Percentiles rank a stretch among this genome's conserved stretches.
Conservation (phyloP, 225 moss, liverwort and hornwort genomes). For the Asterella californica region DNA sequence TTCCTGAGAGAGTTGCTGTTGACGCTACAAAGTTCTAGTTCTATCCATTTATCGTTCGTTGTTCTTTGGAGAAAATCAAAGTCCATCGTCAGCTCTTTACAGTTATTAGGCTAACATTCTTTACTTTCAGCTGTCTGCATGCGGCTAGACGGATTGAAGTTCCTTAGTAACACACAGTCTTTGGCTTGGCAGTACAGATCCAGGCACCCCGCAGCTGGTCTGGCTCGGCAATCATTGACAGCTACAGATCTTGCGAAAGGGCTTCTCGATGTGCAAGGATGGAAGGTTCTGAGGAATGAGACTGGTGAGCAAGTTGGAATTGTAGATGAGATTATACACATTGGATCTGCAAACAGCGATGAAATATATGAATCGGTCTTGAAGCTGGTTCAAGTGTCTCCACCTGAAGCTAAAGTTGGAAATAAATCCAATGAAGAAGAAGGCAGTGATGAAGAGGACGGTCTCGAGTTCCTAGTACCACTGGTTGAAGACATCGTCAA, state of each 20-base stretch:
- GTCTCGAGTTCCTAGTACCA: slow-evolving; percentile 41
- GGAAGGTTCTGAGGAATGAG: slow-evolving; percentile 38
- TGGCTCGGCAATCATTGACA: neutral
- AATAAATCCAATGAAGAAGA: slow-evolving; percentile 8
- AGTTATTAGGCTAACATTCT: neutral
- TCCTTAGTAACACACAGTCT: neutral
- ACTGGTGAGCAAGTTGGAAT: slow-evolving; percentile 33
- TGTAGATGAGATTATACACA: slow-evolving; percentile 47
- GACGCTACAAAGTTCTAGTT: slow-evolving; percentile 52
- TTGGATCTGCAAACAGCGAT: slow-evolving; percentile 31
- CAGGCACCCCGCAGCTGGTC: neutral
- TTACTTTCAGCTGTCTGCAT: no score
- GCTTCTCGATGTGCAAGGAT: slow-evolving; percentile 39
- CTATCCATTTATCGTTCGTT: slow-evolving; percentile 56
- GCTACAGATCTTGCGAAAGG: slow-evolving; percentile 30
- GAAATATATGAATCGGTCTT: slow-evolving; percentile 42
- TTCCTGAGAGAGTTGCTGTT: slow-evolving; percentile 66
- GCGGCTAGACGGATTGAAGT: neutral
- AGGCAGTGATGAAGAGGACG: slow-evolving; percentile 28
- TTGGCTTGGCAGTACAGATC: slow-evolving; percentile 8
- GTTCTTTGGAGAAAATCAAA: slow-evolving; percentile 47
- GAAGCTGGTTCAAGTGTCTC: slow-evolving; percentile 30
- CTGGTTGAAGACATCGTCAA: slow-evolving; percentile 47
- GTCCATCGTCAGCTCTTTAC: slow-evolving; percentile 49
- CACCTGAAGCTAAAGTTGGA: slow-evolving; percentile 11